phyloP scores from a whole-genome alignment of 2,329 filamentous ascomycete genomes.

The Penicillium sp. region DNA sequence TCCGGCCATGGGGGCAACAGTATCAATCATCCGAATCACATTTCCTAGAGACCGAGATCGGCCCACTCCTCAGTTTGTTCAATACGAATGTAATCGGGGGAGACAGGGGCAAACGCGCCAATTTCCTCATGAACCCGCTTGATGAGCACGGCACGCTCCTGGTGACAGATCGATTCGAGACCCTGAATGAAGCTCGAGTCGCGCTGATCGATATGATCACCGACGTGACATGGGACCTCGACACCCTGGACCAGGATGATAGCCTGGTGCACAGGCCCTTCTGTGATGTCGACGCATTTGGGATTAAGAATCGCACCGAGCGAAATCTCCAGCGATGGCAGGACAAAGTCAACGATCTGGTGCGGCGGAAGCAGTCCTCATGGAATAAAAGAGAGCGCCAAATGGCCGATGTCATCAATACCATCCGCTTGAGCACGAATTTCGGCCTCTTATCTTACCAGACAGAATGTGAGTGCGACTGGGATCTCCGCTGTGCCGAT shows the following conservation, averaged over 20 bases:
- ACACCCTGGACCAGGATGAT: slow-evolving; percentile 1
- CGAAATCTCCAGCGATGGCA: slow-evolving; percentile 8
- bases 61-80: neutral
- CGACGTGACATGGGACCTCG: slow-evolving; percentile 1
- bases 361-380: neutral
- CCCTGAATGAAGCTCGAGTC: neutral
- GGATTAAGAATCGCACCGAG: neutral
- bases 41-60: neutral
- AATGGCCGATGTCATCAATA: slow-evolving; percentile 10
- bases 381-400: slow-evolving; percentile 11
- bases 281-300: neutral
- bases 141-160: neutral
- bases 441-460: slow-evolving; percentile 8
- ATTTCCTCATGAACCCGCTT: neutral
- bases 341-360: slow-evolving; percentile 9
- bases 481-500: slow-evolving; percentile 11
- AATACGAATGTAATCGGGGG: neutral
- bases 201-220: slow-evolving; percentile 6
- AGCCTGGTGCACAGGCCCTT: neutral
- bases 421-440: slow-evolving; percentile 8
- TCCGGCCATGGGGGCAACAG: slow-evolving; percentile 4
- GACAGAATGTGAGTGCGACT: slow-evolving; percentile 11
- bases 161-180: neutral
- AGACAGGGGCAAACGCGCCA: neutral
- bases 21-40: slow-evolving; percentile 2